Evolutionary conservation across 1,139 yeast species (phyloP), one percentile per base, ranked within the genome.

Genomic region (Lodderomyces beijingensis): DNA sequence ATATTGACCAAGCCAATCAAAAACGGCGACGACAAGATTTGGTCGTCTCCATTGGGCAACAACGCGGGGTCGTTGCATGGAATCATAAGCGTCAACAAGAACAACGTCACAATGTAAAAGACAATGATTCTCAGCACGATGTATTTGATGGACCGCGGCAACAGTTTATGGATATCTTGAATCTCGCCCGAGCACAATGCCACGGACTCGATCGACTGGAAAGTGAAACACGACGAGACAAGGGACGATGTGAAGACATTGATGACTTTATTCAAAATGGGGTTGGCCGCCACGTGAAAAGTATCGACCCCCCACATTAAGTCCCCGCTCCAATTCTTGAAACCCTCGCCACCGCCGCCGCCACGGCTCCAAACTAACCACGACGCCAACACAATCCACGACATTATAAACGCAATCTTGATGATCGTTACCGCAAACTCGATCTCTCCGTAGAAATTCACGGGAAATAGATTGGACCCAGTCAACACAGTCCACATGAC

Each of bases 131-230:
- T 35, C 16, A 38, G 21, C 15, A 47, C 39, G 8, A 49, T 42
- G 18, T 40, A 41, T 28, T 38, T 44, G 25, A 43, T 47, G 2
- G 51, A 43, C 25, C 33, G 44, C 34, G 40, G 50, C 25, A 34
- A 32, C 14, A 27, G 33, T 12, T 32, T 27, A 11, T 31, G 31
- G 18, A 59, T 58, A 31, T 46, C 28, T 24, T 35, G 21, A 11
- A 44, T 41, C 33, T 51, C 56, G 2, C 53, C 55, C 3, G 51
- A 39, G 17, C 50, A 41, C 6, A 49, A 50, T 16, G 67, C 66
- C 33, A 63, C 57, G 43, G 67, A 58, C 43, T 68, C 74, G 22
- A 60, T 47, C 37, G 58, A 57, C 42, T 59, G 53, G 44, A 62
- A 47, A 38, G 62, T 51, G 45, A 59, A 60, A 27, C 62, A 59